Base-by-base conservation (phyloP, 2,329 filamentous ascomycete genomes). In the Diaporthe sp. region DNA sequence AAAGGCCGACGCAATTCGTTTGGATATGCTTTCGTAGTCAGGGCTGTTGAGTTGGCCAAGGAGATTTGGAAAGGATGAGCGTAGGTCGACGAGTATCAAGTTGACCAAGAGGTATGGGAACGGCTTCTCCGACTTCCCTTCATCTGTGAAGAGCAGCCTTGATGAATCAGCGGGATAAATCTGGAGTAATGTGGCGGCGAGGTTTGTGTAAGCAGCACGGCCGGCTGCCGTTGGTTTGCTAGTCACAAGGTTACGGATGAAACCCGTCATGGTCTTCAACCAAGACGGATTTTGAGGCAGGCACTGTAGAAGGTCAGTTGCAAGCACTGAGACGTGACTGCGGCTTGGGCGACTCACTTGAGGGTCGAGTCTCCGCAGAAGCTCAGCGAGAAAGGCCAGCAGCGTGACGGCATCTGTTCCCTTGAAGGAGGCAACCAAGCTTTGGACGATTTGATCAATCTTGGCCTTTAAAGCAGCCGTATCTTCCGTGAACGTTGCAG, bases 1-100 rank as follows among this genome's bases (percentile, higher is more conserved):
- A 79, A 92, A 92, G 31, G 88, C 90, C 0, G 90, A 89, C 1
- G 90, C 87, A 2, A 94, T 85, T 3, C 91, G 88, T 25, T 85
- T 84, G 1, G 92, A 88, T 10, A 83, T 87, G 22, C 82, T 79
- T 2, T 84, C 81, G 79, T 94, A 93, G 2, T 85, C 84, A 1
- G 87, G 84, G 34, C 84, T 87, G 80, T 92, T 92, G 74, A 93
- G 87, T 72, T 89, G 86, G 57, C 87, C 85, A 2, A 94, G 85
- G 1, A 94, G 85, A 3, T 88, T 85, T 1, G 93, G 92, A 34
- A 92, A 86, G 0, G 91, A 91, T 17, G 92, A 89, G 55, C 91
- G 89, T 37, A 94, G 86, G 80, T 94, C 92, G 75, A 93, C 90
- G 47, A 93, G 87, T 9, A 93, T 80, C n/a, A 93, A 87, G 78